Base-by-base conservation (phyloP, 2,329 filamentous ascomycete genomes). In the Ceratocystis harringtonii region DNA sequence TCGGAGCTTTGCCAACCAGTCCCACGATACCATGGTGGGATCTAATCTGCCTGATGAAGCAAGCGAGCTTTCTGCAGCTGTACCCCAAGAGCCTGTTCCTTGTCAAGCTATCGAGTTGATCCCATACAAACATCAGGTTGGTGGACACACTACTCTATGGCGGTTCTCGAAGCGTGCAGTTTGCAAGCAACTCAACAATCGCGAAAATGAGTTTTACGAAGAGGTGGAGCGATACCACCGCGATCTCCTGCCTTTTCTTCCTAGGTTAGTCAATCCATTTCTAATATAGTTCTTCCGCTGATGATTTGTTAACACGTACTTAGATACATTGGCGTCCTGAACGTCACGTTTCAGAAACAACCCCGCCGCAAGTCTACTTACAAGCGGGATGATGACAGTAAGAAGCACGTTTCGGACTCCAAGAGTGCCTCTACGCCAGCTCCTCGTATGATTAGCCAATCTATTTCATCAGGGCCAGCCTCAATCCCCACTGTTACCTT, bases 121-220 rank as follows among this genome's bases (percentile, higher is more conserved):
- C 71, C 94, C 94, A 1, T 99, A 96, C 76, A 90, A 90, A 70
- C 94, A 99, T 76, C 94, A 99, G 76, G 94, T 99, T 65, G 94
- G 94, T 67, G 94, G 94, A 0, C 94, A 99, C 74, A 96, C 91
- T 5, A 96, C 92, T 0, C 83, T 99, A 44, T 99, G 95, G 82
- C 87, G 92, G 52, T 97, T 99, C 73, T 97, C 94, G 19, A 86
- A 90, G 70, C 84, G 92, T 71, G 94, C 94, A 65, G 92, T 99
- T 10, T 99, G 94, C 80, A 99, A 99, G 76, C 91, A 96, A 76
- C 82, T 99, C 72, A 99, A 96, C 75, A 99, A 96, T 74, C 84
- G 92, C 72, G 94, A 99, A 74, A 99, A 99, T 75, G 90, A 96
- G 76, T 99, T 99, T 73, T 99, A 99, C 75, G 94, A 99, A 76